Evolutionary conservation across 805 yeast genomes (phyloP).

Genomic region (Suhomyces sp.): DNA sequence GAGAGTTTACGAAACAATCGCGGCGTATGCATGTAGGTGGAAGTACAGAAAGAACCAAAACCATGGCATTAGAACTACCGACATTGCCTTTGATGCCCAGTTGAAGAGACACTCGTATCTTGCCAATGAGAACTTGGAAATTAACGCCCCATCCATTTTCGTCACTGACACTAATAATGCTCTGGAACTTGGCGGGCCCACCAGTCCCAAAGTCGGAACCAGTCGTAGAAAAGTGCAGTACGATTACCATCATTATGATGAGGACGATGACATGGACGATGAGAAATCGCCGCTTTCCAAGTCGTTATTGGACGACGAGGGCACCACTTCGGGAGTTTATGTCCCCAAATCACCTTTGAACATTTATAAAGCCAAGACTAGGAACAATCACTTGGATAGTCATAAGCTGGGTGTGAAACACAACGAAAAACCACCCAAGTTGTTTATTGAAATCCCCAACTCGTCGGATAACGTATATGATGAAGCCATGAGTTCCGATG

Average conservation of each 20-base stretch:
- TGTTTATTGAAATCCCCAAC: constrained; percentile 17
- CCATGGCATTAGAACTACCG: constrained; percentile 24
- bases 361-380: constrained; percentile 15
- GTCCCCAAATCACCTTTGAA: constrained; percentile 31
- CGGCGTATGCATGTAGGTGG: constrained; percentile 48
- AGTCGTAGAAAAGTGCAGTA: neutral
- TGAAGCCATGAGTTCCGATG: constrained; percentile 8
- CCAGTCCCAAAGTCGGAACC: neutral
- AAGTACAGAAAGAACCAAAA: constrained; percentile 34
- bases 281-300: constrained; percentile 3
- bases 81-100: constrained; percentile 24
- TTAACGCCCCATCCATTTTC: constrained; percentile 15
- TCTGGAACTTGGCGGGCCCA: no score
- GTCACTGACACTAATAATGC: constrained; percentile 3
- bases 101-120: constrained; percentile 28
- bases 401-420: neutral
- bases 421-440: constrained; percentile 12
- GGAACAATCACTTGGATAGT: constrained; percentile 5
- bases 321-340: constrained; percentile 22
- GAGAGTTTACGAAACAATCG: constrained; percentile 45
- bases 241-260: constrained; percentile 5
- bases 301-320: constrained; percentile 6
- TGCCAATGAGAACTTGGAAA: constrained; percentile 15
- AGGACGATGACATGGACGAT: constrained; percentile 5
- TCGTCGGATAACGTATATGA: neutral